These are phyloP conservation scores for barrel medic (Medicago truncatula) DNA, from an alignment of 306 rosid genomes.

Conservation along the genomic window MtrunA17r5.0-ANR NC_053042.1:34107501-34108000, in stretches of 20 bases:
- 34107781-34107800: slow-evolving; percentile 99
- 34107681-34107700: slow-evolving; percentile 62
- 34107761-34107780: slow-evolving; percentile 84
- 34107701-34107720: slow-evolving; percentile 87
- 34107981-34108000: neutral
- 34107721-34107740: slow-evolving; percentile 98
- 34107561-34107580: slow-evolving; percentile 69
- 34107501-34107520: neutral
- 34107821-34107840: slow-evolving; percentile 91
- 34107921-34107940: slow-evolving; percentile 23
- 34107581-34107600: slow-evolving; percentile 86
- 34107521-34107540: slow-evolving; percentile 14
- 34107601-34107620: slow-evolving; percentile 63
- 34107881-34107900: neutral
- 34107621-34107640: slow-evolving; percentile 56
- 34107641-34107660: slow-evolving; percentile 58
- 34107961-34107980: neutral
- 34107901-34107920: slow-evolving; percentile 38
- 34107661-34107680: slow-evolving; percentile 71
- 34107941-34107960: slow-evolving; percentile 22
- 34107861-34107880: too few species aligned
- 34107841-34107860: slow-evolving; percentile 44
- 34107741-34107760: slow-evolving; percentile 78
- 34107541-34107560: neutral
- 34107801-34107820: slow-evolving; percentile 90